Base-by-base conservation (phyloP, 2,329 filamentous ascomycete genomes). In the Aureobasidium zeae region DNA sequence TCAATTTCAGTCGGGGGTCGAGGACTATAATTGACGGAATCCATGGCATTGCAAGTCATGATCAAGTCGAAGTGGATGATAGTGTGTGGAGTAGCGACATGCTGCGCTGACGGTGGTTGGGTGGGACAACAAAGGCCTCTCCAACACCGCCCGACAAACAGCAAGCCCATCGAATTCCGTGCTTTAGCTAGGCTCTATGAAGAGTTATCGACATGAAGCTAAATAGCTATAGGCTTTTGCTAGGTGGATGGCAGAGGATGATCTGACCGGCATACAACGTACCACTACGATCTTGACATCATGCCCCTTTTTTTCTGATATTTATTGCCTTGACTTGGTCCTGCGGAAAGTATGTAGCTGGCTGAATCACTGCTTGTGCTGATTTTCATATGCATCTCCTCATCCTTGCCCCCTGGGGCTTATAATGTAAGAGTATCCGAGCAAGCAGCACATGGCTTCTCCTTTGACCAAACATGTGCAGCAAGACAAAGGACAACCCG, bases 131-230 rank as follows among this genome's bases (percentile, higher is more conserved):
- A 16, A 32, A 43, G 16, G 2, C 30, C 21, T 26, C n/a, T n/a
- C n/a, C 16, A 8, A 25, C 5, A 28, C 39, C n/a, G 16, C 3
- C 39, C 33, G 24, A 43, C 30, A 17, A 33, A 33, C 39, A 43
- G 39, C 39, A 34, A 30, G n/a, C n/a, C 39, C 39, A 43, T 43
- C 39, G 39, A 30, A 38, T 45, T 45, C 43, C 43, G 20, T 45
- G 43, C 43, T 45, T 45, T 47, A 41, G 45, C 37, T 47, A 69
- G 71, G 74, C 69, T 75, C 74, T 79, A 79, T 76, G 69, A 77
- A 77, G 71, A 76, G 75, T 67, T 77, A 75, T 77, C 73, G 73
- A 77, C 71, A 77, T 70, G 70, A 72, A 73, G 74, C 71, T 78
- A 76, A 75, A 74, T 72, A 72, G 56, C 56, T 55, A 55, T 51